Conservation (phyloP, 177 flowering plant genomes). For the Vitis hybrid region DNA sequence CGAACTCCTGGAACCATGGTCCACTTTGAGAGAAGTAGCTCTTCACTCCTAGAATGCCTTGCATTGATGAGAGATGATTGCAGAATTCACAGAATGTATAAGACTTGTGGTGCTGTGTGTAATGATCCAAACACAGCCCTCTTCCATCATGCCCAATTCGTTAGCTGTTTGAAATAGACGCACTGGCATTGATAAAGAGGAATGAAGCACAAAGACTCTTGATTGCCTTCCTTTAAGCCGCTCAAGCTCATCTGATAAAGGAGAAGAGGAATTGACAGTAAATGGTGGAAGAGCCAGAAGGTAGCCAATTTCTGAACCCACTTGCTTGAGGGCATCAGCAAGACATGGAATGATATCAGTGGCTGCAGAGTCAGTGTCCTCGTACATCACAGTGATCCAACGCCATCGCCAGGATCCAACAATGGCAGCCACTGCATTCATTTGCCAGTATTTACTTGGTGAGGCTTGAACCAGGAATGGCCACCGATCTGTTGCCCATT, state of each 20-base stretch:
- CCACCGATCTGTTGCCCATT: background rate
- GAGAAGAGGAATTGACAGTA: background rate
- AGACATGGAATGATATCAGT: slow-evolving; percentile 25
- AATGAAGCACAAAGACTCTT: slow-evolving; percentile 42
- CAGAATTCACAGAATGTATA: slow-evolving; percentile 21
- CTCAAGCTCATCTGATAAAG: slow-evolving; percentile 22
- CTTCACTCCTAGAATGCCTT: slow-evolving; percentile 38
- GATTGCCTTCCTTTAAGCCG: slow-evolving; percentile 20
- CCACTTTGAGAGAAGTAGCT: slow-evolving; percentile 15
- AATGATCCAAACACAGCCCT: slow-evolving; percentile 38
- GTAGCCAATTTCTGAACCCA: slow-evolving; percentile 18
- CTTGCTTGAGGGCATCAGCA: slow-evolving; percentile 22
- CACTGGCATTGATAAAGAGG: slow-evolving; percentile 20
- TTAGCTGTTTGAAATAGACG: slow-evolving; percentile 34
- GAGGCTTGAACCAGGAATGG: slow-evolving; percentile 36
- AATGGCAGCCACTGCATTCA: slow-evolving; percentile 37
- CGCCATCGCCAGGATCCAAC: slow-evolving; percentile 33
- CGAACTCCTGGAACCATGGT: slow-evolving; percentile 3
- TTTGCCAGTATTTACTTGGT: slow-evolving; percentile 11
- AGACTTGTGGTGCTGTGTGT: slow-evolving; percentile 26
- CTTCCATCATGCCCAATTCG: slow-evolving; percentile 33
- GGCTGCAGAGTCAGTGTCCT: slow-evolving; percentile 22
- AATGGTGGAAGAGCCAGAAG: slow-evolving; percentile 22
- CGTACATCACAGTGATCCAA: slow-evolving; percentile 31
- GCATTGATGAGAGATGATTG: slow-evolving; percentile 25